Evolutionary conservation across 2,329 filamentous ascomycete species (phyloP).

Genomic region (Penicillium psychrosexuale): DNA sequence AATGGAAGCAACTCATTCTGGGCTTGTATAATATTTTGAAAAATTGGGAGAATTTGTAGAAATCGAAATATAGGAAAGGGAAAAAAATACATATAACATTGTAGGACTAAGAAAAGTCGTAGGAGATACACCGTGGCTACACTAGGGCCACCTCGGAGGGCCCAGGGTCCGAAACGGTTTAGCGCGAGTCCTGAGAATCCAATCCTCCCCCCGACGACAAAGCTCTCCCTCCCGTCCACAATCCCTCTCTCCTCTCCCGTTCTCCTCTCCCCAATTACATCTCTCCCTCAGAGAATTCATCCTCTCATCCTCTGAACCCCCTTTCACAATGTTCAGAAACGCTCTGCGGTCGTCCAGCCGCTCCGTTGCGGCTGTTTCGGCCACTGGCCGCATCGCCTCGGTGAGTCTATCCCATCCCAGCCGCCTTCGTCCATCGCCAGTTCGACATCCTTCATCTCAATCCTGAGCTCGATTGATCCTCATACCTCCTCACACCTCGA

Average conservation of each 20-base stretch:
- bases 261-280: slow-evolving; percentile 41
- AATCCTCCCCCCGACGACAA: slow-evolving; percentile 40
- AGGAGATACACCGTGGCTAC: slow-evolving; percentile 23
- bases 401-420: slow-evolving; percentile 69
- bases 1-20: neutral
- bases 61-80: neutral
- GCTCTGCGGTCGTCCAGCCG: slow-evolving; percentile 95
- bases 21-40: neutral
- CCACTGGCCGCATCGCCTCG: slow-evolving; percentile 83
- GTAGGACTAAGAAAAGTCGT: neutral
- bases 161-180: slow-evolving; percentile 40
- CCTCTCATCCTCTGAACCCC: slow-evolving; percentile 45
- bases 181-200: slow-evolving; percentile 41
- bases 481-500: slow-evolving; percentile 24
- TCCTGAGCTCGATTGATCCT: slow-evolving; percentile 32
- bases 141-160: slow-evolving; percentile 42
- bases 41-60: neutral
- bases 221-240: slow-evolving; percentile 45
- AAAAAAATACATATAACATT: neutral
- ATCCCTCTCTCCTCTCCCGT: slow-evolving; percentile 41
- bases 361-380: slow-evolving; percentile 90
- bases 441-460: slow-evolving; percentile 32
- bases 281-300: slow-evolving; percentile 42
- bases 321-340: slow-evolving; percentile 87
- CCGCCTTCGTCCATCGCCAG: slow-evolving; percentile 38